Base-by-base conservation (phyloP, 345 rosid species). In the Microcos paniculata region DNA sequence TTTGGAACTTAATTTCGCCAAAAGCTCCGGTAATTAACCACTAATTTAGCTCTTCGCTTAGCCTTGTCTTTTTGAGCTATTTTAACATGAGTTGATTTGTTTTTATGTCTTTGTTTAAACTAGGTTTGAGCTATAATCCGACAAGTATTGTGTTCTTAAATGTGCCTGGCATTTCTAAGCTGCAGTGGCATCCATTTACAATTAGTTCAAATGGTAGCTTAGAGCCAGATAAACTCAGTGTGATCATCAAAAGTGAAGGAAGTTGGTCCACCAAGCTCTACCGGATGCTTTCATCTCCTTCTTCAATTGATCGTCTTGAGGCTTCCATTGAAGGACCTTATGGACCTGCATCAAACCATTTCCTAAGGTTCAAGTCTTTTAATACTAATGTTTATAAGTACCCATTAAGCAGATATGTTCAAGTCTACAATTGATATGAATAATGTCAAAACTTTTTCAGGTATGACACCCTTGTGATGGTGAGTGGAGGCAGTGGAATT, bases 161-260 rank as follows among this genome's bases (percentile, higher is more conserved):
- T 74, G 89, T 95, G 56, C 94, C 99, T 1, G 72, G 83, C 78
- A 80, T 95, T 73, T 94, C 98, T 6, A 91, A 79, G 84, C 66
- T 90, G 61, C 97, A 95, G 70, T 95, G 99, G 99, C 99, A 95
- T 85, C 99, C 99, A 0, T 95, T 90, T 71, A 91, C 97, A 4
- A 72, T 95, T 12, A 82, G 84, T 56, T 95, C 98, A 3, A 91
- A 82, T 40, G 88, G 94, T 78, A 88, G 83, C 67, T 79, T 91
- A 75, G 98, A 95, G 30, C 76, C 86, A 42, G 94, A 91, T 61
- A 84, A 64, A 51, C 69, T 95, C 2, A 95, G 97, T 80, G 82
- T 95, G 45, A 81, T 87, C 31, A 81, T 93, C 73, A 95, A 90
- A 77, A 52, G 83, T 30, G 98, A 88, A 83, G 97, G 97, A 63